Conservation (phyloP, 176 grass and related monocot species). For the Rhipidocladum racemiflorum region DNA sequence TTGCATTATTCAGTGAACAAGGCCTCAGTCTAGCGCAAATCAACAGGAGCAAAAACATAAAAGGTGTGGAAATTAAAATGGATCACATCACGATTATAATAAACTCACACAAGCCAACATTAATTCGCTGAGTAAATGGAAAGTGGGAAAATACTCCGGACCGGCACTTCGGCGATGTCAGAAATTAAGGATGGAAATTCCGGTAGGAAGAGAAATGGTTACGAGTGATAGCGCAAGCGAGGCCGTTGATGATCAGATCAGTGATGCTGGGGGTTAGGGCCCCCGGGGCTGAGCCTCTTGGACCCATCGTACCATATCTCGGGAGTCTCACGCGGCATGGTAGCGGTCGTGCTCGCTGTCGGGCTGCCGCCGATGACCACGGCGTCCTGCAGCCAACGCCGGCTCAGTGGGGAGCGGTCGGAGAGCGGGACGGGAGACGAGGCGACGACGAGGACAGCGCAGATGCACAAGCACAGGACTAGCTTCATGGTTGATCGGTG, state of each 20-base stretch:
- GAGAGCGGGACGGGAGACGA: background rate
- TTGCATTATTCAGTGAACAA: background rate
- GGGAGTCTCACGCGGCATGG: slow-evolving; percentile 21
- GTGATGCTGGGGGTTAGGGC: slow-evolving; percentile 50
- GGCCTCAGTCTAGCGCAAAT: background rate
- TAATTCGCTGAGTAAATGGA: too few species aligned
- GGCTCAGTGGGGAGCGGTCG: background rate
- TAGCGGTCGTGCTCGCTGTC: background rate
- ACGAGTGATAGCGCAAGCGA: background rate
- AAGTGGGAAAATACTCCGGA: too few species aligned
- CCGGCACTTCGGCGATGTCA: background rate
- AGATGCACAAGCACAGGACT: slow-evolving; percentile 28
- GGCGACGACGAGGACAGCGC: slow-evolving; percentile 21
- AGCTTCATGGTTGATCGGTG: slow-evolving; percentile 25
- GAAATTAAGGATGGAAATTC: background rate
- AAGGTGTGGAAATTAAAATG: background rate
- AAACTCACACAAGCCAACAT: background rate
- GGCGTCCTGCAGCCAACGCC: slow-evolving; percentile 31
- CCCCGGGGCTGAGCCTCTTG: slow-evolving; percentile 55
- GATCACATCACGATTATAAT: background rate
- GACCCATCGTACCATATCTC: slow-evolving; percentile 24
- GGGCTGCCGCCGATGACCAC: background rate
- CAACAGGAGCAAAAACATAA: background rate
- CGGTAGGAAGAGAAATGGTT: background rate
- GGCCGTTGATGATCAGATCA: slow-evolving; percentile 6